phyloP scores from a whole-genome alignment of 2,329 filamentous ascomycete genomes.

The Chalaropsis ovoidea region DNA sequence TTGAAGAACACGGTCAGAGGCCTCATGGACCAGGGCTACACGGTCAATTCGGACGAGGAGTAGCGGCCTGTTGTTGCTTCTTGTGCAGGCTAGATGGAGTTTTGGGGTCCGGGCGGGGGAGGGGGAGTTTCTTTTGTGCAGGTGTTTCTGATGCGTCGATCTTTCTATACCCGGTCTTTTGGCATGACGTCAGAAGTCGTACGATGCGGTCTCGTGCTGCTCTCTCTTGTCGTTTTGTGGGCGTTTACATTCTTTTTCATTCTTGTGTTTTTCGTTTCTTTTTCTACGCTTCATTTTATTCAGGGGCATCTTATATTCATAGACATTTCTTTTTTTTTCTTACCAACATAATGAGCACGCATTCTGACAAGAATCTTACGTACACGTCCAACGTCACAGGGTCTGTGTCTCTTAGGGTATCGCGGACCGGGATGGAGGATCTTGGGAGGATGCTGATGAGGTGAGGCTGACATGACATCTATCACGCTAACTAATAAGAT shows the following conservation, averaged over 20 bases:
- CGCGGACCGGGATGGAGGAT: background rate
- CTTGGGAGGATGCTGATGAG: background rate
- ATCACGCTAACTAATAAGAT: background rate
- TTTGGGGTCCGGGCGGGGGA: background rate
- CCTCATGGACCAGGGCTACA: constrained; percentile 19
- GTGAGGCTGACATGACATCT: constrained; percentile 9
- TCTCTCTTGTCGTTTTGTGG: background rate
- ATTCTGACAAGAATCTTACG: too few species aligned
- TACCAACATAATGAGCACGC: too few species aligned
- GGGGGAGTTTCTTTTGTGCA: background rate
- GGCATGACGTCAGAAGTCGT: constrained; percentile 9
- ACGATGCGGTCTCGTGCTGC: background rate
- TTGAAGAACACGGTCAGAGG: constrained; percentile 22
- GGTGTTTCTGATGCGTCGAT: background rate
- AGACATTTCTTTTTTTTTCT: background rate
- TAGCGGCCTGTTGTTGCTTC: background rate
- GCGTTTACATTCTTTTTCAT: background rate
- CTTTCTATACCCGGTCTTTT: constrained; percentile 13
- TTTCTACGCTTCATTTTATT: background rate
- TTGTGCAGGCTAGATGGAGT: background rate
- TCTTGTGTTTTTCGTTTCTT: background rate
- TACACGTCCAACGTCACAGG: background rate
- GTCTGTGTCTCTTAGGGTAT: background rate
- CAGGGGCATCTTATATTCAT: background rate
- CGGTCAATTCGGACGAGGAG: constrained; percentile 3